Evolutionary conservation across 1,139 yeast species (phyloP).

Genomic region (Nadsonia commutata): DNA sequence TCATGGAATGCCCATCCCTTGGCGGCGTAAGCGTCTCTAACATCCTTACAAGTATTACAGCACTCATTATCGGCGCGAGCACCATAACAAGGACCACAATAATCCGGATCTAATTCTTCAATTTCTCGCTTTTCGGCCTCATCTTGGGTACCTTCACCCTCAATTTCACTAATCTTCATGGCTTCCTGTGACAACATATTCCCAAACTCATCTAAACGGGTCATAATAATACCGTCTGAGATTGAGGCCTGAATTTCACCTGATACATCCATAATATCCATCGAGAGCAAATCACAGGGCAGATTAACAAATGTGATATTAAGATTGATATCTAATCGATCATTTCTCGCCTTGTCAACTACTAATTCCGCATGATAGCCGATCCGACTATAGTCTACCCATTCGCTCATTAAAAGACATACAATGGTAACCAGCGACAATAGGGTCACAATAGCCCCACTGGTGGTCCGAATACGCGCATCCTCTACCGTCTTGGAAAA

Average conservation of each 20-base stretch:
- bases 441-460: conserved; percentile 82
- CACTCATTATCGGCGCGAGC: conserved; percentile 45
- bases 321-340: conserved; percentile 59
- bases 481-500: conserved; percentile 92
- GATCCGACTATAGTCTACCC: conserved; percentile 53
- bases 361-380: conserved; percentile 69
- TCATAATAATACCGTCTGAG: conserved; percentile 56
- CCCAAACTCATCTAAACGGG: conserved; percentile 41
- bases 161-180: conserved; percentile 18
- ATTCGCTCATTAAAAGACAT: conserved; percentile 56
- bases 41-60: conserved; percentile 79
- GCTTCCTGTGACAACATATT: conserved; percentile 24
- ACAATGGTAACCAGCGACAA: conserved; percentile 49
- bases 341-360: conserved; percentile 73
- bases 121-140: conserved; percentile 12
- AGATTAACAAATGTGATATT: conserved; percentile 71
- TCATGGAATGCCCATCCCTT: conserved; percentile 82
- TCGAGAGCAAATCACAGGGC: conserved; percentile 55
- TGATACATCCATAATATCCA: conserved; percentile 68
- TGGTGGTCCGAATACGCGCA: conserved; percentile 70
- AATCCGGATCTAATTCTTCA: conserved; percentile 26
- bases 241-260: conserved; percentile 75
- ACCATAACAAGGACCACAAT: conserved; percentile 90
- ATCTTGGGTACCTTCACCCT: conserved; percentile 12
- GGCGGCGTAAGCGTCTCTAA: conserved; percentile 61